Percentiles rank a stretch among this genome's conserved stretches.
Conservation (phyloP, 768 basidiomycete species). For the Asterophora parasitica region DNA sequence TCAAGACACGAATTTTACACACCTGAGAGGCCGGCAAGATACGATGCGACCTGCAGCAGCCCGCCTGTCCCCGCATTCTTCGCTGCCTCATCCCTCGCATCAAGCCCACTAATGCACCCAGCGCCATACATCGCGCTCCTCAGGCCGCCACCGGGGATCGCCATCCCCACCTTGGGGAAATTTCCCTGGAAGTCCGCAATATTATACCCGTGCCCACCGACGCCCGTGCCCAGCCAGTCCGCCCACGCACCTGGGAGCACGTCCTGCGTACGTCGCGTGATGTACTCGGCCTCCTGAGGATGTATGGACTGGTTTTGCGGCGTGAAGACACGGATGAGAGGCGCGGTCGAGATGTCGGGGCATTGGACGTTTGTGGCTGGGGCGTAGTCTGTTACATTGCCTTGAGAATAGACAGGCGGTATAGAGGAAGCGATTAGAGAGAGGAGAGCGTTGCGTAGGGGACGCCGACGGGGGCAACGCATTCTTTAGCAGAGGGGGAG, state of each 20-base stretch:
- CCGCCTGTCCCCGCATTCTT: slow-evolving; percentile 60
- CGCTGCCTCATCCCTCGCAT: slow-evolving; percentile 56
- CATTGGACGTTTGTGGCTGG: slow-evolving; percentile 45
- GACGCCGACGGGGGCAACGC: background rate
- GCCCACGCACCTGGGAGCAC: slow-evolving; percentile 48
- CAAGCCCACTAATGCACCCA: slow-evolving; percentile 53
- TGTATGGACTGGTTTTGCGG: slow-evolving; percentile 49
- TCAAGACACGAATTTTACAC: slow-evolving; percentile 8
- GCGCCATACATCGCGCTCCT: slow-evolving; percentile 66
- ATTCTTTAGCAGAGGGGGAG: too few species aligned
- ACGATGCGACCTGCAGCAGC: slow-evolving; percentile 63
- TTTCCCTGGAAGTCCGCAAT: slow-evolving; percentile 34
- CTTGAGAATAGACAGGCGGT: slow-evolving; percentile 19
- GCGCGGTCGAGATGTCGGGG: slow-evolving; percentile 40
- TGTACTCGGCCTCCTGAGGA: slow-evolving; percentile 43
- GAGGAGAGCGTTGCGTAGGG: slow-evolving; percentile 5
- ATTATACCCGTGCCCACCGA: slow-evolving; percentile 48
- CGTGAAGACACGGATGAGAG: slow-evolving; percentile 48
- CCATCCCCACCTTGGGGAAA: slow-evolving; percentile 55
- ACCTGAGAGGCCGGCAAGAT: slow-evolving; percentile 67
- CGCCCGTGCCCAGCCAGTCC: slow-evolving; percentile 55
- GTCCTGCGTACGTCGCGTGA: slow-evolving; percentile 35
- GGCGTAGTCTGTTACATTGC: slow-evolving; percentile 44
- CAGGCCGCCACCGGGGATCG: slow-evolving; percentile 67
- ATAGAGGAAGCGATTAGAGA: slow-evolving; percentile 12